A percentile compares a stretch with the other conserved stretches of the same genome.
phyloP scores from a whole-genome alignment of 108 stramenopile species.

The Heterococcus sp. region DNA sequence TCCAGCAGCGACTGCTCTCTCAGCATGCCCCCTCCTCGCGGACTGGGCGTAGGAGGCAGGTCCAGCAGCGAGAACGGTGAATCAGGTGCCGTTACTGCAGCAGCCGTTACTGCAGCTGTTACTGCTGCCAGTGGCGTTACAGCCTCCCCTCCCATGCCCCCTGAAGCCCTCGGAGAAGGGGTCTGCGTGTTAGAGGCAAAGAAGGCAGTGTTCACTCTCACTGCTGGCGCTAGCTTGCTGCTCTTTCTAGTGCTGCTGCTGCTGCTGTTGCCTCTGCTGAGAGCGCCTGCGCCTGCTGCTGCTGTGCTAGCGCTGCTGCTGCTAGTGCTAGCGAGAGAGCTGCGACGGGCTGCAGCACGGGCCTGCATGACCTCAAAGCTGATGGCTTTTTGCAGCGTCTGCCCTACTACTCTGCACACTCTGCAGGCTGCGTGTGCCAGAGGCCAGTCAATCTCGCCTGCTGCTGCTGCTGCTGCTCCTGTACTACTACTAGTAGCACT shows the following conservation, averaged over 20 bases:
- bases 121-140: too few relatives aligned
- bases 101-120: too few relatives aligned
- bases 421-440: slow-evolving; percentile 37
- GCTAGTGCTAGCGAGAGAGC: too few relatives aligned
- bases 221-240: too few relatives aligned
- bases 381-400: slow-evolving; percentile 25
- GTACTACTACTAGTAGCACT: not conserved
- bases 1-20: too few relatives aligned
- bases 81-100: too few relatives aligned
- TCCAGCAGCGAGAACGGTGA: not conserved
- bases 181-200: not conserved
- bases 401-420: slow-evolving; percentile 22
- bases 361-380: slow-evolving; percentile 18
- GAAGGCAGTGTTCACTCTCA: not conserved
- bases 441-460: slow-evolving; percentile 18
- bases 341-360: not conserved
- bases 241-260: too few relatives aligned
- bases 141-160: not conserved
- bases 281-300: not conserved
- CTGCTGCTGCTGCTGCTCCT: not conserved
- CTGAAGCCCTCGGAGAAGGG: not conserved
- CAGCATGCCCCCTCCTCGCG: not conserved
- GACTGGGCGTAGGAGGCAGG: not conserved
- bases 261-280: not conserved
- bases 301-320: not conserved